Evolutionary conservation across 2,329 filamentous ascomycete species (phyloP).

Genomic region (Xylariomycetidae sp.): DNA sequence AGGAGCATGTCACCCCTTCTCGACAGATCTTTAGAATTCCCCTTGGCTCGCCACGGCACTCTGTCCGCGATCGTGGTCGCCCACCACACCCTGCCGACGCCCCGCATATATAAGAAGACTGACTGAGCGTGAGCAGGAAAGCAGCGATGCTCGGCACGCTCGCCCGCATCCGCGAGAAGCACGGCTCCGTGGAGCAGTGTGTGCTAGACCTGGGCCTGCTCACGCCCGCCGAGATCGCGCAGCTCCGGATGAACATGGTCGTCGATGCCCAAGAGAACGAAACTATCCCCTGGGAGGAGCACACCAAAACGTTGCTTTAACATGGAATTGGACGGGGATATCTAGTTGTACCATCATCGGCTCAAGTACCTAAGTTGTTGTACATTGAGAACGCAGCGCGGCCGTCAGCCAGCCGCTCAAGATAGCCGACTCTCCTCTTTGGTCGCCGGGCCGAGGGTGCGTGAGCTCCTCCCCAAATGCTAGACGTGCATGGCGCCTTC

Average conservation of each 20-base stretch:
- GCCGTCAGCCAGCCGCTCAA: too few species aligned
- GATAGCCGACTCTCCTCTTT: too few species aligned
- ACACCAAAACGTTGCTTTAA: slow-evolving; percentile 17
- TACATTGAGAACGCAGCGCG: neutral
- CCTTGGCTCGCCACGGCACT: too few species aligned
- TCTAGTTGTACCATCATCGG: too few species aligned
- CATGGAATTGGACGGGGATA: slow-evolving; percentile 13
- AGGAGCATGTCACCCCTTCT: too few species aligned
- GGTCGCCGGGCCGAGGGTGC: too few species aligned
- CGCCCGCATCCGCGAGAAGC: slow-evolving; percentile 50
- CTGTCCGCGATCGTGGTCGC: slow-evolving; percentile 2
- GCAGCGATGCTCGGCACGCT: slow-evolving; percentile 44
- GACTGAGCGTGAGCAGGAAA: slow-evolving; percentile 26
- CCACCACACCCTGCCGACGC: neutral
- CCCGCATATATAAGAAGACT: slow-evolving; percentile 5
- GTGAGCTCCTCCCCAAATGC: too few species aligned
- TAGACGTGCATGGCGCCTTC: neutral
- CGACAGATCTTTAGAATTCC: too few species aligned
- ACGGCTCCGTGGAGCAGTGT: slow-evolving; percentile 60
- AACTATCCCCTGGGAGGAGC: slow-evolving; percentile 21
- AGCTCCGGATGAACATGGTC: slow-evolving; percentile 24
- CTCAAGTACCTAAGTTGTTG: too few species aligned
- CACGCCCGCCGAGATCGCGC: slow-evolving; percentile 44
- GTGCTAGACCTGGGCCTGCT: slow-evolving; percentile 53
- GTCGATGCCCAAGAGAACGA: slow-evolving; percentile 18